Base-by-base conservation (phyloP, 768 basidiomycete genomes). In the Crucibulum laeve region DNA sequence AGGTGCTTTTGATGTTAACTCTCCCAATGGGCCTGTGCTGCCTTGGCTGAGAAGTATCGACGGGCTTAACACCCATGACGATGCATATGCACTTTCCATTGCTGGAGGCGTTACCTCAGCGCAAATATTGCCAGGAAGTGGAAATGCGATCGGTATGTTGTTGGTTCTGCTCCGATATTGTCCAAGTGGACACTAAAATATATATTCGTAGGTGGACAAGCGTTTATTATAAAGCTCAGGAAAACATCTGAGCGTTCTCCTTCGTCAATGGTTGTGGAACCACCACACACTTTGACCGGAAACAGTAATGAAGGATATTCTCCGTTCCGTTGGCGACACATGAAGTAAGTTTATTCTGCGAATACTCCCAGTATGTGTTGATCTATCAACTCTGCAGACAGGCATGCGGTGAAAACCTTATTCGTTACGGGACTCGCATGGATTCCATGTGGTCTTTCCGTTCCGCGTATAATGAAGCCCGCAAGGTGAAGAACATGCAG, bases 31-130 rank as follows among this genome's bases (percentile, higher is more conserved):
- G 0, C 76, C 87, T 3, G 71, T 87, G 44, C 53, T 81, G 25
- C 90, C 91, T 1, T 89, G 84, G 81, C 68, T 97, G 21, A 74
- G 91, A 37, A 84, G 79, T 44, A 70, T 92, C 28, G 93, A 97
- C 58, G 90, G 77, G 0, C 74, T 96, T 53, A 86, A 94, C 58
- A 91, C 88, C 1, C 87, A 91, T 47, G 92, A 94, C 55, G 79
- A 82, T 30, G 72, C 83, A 1, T 84, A 83, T 58, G 69, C 70
- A 44, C 70, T 90, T 13, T 77, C 87, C 2, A 82, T 92, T 42
- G 76, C 93, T 3, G 92, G 92, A 8, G 94, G 94, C 11, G 84
- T 95, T 25, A 95, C 94, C 0, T 85, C 91, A 2, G 82, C 77
- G 13, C 85, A 90, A 52, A 70, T 94, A 30, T 65, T 93, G 3